Evolutionary conservation across 2,329 filamentous ascomycete species (phyloP).

Genomic region (Fusarium sp.): DNA sequence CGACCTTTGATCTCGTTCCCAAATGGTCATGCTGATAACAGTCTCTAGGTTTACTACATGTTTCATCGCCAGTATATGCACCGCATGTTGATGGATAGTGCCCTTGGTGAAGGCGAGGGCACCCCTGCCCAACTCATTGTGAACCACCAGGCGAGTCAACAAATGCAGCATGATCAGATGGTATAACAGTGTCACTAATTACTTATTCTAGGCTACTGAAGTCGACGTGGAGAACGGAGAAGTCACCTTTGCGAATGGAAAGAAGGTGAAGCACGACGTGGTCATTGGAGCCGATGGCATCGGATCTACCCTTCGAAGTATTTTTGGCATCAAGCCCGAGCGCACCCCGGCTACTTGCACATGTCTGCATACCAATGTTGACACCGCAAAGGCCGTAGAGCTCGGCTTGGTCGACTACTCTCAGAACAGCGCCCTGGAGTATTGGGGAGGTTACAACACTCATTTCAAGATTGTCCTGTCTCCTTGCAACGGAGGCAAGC

Average conservation of each 20-base stretch:
- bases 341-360: background rate
- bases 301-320: background rate
- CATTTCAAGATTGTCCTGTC: slow-evolving; percentile 9
- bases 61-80: slow-evolving; percentile 12
- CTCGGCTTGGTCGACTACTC: background rate
- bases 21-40: background rate
- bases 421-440: background rate
- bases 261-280: background rate
- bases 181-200: background rate
- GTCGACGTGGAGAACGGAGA: background rate
- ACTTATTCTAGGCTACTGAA: background rate
- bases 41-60: background rate
- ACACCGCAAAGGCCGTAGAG: background rate
- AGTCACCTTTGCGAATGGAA: slow-evolving; percentile 6
- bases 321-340: slow-evolving; percentile 7
- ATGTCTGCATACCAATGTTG: slow-evolving; percentile 5
- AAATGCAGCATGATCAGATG: background rate
- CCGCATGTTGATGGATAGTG: slow-evolving; percentile 4
- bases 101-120: background rate
- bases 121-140: background rate
- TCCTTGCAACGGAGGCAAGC: slow-evolving; percentile 7
- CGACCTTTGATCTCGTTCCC: background rate
- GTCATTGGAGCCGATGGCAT: slow-evolving; percentile 10
- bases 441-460: slow-evolving; percentile 4
- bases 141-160: background rate